Conservation (phyloP, 2,329 filamentous ascomycete species). For the Biscogniauxia sp. region DNA sequence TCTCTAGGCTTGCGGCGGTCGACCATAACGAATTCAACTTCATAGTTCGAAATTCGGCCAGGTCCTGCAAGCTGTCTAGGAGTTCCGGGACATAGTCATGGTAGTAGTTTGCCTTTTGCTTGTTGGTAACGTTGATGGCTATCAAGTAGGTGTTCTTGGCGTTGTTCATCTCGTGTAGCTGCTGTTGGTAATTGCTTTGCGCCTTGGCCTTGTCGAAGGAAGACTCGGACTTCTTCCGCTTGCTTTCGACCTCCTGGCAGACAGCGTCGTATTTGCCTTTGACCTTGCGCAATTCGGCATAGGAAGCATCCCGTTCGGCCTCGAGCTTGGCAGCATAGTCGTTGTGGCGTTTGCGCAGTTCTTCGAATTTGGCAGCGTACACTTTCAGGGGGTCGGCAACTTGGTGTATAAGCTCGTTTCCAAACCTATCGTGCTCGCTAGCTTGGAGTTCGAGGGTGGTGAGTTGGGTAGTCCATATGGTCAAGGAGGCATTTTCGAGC, state of each 20-base stretch:
- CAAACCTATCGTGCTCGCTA: constrained; percentile 83
- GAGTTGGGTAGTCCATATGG: constrained; percentile 93
- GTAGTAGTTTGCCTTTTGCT: constrained; percentile 96
- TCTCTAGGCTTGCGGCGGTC: constrained; percentile 75
- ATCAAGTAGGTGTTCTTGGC: constrained; percentile 98
- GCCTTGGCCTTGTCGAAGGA: constrained; percentile 95
- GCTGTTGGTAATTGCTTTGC: constrained; percentile 86
- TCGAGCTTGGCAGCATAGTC: constrained; percentile 89
- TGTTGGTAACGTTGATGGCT: constrained; percentile 93
- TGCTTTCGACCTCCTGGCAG: constrained; percentile 92
- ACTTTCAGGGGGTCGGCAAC: constrained; percentile 85
- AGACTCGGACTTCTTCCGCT: constrained; percentile 90
- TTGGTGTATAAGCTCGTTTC: constrained; percentile 71
- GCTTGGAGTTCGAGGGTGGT: constrained; percentile 86
- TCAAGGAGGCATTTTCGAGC: constrained; percentile 92
- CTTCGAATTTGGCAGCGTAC: constrained; percentile 75
- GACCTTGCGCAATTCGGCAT: constrained; percentile 80
- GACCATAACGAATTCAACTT: constrained; percentile 87
- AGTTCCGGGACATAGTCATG: constrained; percentile 94
- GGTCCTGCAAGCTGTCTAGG: constrained; percentile 88
- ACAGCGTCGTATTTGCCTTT: constrained; percentile 91
- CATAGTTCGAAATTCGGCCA: constrained; percentile 82
- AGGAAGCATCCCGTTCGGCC: constrained; percentile 81
- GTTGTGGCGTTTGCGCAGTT: constrained; percentile 84
- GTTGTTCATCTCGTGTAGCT: constrained; percentile 94